Percentiles rank a stretch among this genome's conserved stretches.
These are phyloP conservation scores for Paramecium sonneborni DNA, from an alignment of 73 alveolate species.

Conservation along the genomic window DNA sequence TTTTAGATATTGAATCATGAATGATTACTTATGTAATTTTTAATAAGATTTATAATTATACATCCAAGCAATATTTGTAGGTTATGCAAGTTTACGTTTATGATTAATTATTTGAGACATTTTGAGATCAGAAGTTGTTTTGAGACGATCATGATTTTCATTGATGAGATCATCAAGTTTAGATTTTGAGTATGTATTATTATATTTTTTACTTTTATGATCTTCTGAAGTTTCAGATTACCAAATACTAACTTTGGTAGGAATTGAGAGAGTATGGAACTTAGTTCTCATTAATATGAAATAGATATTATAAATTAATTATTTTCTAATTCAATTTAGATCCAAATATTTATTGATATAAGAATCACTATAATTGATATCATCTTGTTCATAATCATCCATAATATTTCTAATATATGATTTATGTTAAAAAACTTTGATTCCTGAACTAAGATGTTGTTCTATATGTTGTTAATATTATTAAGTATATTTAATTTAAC, in stretches of 20 bases:
- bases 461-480: not conserved
- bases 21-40: not conserved
- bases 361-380: not conserved
- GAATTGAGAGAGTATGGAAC: not conserved
- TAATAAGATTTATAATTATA: not conserved
- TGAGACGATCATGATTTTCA: not conserved
- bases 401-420: not conserved
- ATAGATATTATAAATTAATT: not conserved
- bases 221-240: not conserved
- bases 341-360: conserved; percentile 31
- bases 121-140: not conserved
- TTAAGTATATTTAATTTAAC: not conserved
- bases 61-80: not conserved
- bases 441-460: not conserved
- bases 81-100: not conserved
- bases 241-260: not conserved
- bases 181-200: not conserved
- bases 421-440: not conserved
- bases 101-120: not conserved
- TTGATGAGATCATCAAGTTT: not conserved
- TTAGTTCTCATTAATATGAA: not conserved
- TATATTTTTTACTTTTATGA: not conserved
- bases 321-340: not conserved
- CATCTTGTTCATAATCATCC: not conserved
- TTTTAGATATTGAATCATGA: not conserved